Conservation (phyloP, 2,329 filamentous ascomycete genomes). For the Cylindrodendrum hubeiense region DNA sequence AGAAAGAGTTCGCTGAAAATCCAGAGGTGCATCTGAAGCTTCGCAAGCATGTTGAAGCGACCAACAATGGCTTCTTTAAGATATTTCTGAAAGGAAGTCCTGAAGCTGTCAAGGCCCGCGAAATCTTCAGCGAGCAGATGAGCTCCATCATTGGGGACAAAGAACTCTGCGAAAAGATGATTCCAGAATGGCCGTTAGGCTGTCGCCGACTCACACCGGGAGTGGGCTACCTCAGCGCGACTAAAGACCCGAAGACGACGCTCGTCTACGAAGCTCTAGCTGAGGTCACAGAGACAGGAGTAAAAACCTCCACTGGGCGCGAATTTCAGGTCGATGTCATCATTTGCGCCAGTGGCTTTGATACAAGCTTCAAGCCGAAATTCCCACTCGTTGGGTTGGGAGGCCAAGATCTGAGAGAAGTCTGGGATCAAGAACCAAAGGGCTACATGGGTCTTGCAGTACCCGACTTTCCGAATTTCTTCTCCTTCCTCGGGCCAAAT, state of each 20-base stretch:
- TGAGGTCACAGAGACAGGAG: conserved; percentile 57
- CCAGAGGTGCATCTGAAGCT: not conserved
- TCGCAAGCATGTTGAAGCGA: not conserved
- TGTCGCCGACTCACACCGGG: conserved; percentile 64
- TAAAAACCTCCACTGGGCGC: conserved; percentile 58
- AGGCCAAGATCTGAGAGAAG: conserved; percentile 62
- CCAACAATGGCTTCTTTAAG: not conserved
- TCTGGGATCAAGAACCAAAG: conserved; percentile 58
- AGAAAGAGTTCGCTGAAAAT: not conserved
- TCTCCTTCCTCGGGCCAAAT: conserved; percentile 58
- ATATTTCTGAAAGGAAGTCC: conserved; percentile 59
- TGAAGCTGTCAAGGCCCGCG: conserved; percentile 54
- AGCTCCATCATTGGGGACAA: conserved; percentile 62
- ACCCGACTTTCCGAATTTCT: conserved; percentile 65
- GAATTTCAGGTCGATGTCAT: conserved; percentile 66
- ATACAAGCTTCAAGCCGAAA: conserved; percentile 63
- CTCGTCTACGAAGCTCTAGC: conserved; percentile 54
- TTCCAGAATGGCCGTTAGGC: conserved; percentile 62
- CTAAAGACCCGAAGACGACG: conserved; percentile 60
- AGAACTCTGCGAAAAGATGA: conserved; percentile 61
- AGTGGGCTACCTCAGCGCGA: conserved; percentile 60
- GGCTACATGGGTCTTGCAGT: conserved; percentile 67
- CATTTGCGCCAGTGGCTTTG: conserved; percentile 68
- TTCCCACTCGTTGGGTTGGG: conserved; percentile 62
- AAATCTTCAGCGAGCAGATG: conserved; percentile 54